A percentile compares a stretch with the other conserved stretches of the same genome.
phyloP scores from a whole-genome alignment of 1,284 basidiomycete species.

The Hymenochaete sp. region DNA sequence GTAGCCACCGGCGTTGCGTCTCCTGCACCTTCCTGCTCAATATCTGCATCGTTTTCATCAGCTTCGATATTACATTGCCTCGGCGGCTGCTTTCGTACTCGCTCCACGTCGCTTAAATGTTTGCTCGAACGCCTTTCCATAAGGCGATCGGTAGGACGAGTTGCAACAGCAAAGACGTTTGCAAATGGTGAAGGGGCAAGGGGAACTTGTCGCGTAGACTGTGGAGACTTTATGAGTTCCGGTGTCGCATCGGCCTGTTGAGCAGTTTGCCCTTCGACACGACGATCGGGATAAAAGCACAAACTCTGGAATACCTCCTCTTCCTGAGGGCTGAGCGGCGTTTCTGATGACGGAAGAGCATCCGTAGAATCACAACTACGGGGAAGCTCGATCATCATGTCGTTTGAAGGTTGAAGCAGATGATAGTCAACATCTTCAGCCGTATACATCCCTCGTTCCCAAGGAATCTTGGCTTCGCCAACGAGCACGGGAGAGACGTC shows the following conservation, averaged over 20 bases:
- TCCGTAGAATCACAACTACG: no score
- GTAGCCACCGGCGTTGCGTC: slow-evolving; percentile 4
- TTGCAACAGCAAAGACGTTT: slow-evolving; percentile 7
- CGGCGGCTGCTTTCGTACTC: slow-evolving; percentile 1
- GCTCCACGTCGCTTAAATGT: background rate
- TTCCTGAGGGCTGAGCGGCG: slow-evolving; percentile 58
- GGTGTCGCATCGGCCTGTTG: no score
- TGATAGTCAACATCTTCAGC: slow-evolving; percentile 26
- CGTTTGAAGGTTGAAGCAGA: slow-evolving; percentile 22
- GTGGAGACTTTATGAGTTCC: no score
- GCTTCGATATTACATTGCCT: background rate
- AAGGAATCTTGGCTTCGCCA: slow-evolving; percentile 22
- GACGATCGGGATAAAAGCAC: slow-evolving; percentile 39
- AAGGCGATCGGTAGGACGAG: slow-evolving; percentile 2
- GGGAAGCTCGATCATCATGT: no score
- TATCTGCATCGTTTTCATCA: background rate
- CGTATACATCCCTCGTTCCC: slow-evolving; percentile 23
- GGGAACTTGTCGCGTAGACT: no score
- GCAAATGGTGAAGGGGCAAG: no score
- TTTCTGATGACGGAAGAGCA: no score
- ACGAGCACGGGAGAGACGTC: slow-evolving; percentile 22
- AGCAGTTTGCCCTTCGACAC: no score
- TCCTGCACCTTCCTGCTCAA: no score
- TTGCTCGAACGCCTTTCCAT: background rate
- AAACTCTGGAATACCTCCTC: slow-evolving; percentile 59